These are phyloP conservation scores for Carex parvula DNA, from an alignment of 176 grass and related monocot species.

Conservation along the genomic window DNA sequence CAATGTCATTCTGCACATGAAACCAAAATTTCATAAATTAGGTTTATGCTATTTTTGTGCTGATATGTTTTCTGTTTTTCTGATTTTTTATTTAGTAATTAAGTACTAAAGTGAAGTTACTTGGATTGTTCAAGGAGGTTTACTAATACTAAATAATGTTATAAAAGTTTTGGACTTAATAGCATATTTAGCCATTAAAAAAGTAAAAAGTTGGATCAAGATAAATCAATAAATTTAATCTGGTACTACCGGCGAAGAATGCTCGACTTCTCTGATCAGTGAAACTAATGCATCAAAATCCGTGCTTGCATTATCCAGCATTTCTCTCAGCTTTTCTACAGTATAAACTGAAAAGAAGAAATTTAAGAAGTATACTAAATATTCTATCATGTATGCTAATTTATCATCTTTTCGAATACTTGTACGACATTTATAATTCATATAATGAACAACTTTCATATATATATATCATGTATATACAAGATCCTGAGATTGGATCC, in stretches of 20 bases:
- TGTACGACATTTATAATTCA: no score
- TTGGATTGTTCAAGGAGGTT: conserved; percentile 13
- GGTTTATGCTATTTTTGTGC: no score
- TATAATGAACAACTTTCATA: no score
- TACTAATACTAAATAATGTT: not conserved
- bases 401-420: no score
- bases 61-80: not conserved
- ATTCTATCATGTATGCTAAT: no score
- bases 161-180: not conserved
- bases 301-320: conserved; percentile 18
- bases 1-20: conserved; percentile 59
- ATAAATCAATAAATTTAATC: conserved; percentile 20
- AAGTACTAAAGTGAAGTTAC: conserved; percentile 27
- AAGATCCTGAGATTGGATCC: no score
- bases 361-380: conserved; percentile 15
- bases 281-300: conserved; percentile 67
- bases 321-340: conserved; percentile 36
- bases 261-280: conserved; percentile 46
- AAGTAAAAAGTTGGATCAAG: not conserved
- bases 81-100: not conserved
- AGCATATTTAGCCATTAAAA: conserved; percentile 1
- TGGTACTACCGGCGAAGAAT: conserved; percentile 50
- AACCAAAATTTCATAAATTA: not conserved
- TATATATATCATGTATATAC: no score
- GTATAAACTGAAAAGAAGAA: conserved; percentile 39